Conservation (phyloP, 176 grass and related monocot species). For the Dactylis glomerata region DNA sequence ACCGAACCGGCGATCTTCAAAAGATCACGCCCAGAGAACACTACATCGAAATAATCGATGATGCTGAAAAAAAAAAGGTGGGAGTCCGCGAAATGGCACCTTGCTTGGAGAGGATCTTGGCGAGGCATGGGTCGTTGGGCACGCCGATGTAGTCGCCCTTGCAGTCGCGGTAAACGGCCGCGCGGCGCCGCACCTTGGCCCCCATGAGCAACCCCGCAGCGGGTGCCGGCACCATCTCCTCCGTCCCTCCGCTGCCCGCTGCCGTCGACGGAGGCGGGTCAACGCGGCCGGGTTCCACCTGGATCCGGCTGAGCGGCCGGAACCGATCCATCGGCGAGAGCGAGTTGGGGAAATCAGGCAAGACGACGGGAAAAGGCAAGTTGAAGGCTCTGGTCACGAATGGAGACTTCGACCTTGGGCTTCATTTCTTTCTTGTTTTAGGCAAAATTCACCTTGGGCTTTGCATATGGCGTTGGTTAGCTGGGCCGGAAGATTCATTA, state of each 20-base stretch:
- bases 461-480: neutral
- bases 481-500: neutral
- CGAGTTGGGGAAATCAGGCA: slow-evolving; percentile 8
- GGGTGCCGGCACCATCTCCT: slow-evolving; percentile 8
- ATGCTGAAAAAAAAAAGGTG: neutral
- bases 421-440: too few relatives aligned
- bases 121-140: slow-evolving; percentile 63
- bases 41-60: neutral
- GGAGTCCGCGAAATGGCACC: slow-evolving; percentile 13
- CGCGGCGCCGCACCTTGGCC: slow-evolving; percentile 67
- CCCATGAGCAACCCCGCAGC: slow-evolving; percentile 51
- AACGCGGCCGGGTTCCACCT: slow-evolving; percentile 44
- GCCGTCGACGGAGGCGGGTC: neutral
- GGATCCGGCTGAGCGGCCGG: slow-evolving; percentile 51
- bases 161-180: slow-evolving; percentile 58
- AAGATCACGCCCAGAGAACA: neutral
- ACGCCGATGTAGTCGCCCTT: slow-evolving; percentile 88
- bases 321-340: slow-evolving; percentile 69
- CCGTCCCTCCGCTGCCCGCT: neutral
- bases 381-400: neutral
- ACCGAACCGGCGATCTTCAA: neutral
- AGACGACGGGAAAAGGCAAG: neutral
- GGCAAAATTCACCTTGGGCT: neutral
- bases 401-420: neutral
- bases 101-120: slow-evolving; percentile 89